Evolutionary conservation across 805 yeast species (phyloP).

Genomic region (Hemisphaericaspora nanyangensis): DNA sequence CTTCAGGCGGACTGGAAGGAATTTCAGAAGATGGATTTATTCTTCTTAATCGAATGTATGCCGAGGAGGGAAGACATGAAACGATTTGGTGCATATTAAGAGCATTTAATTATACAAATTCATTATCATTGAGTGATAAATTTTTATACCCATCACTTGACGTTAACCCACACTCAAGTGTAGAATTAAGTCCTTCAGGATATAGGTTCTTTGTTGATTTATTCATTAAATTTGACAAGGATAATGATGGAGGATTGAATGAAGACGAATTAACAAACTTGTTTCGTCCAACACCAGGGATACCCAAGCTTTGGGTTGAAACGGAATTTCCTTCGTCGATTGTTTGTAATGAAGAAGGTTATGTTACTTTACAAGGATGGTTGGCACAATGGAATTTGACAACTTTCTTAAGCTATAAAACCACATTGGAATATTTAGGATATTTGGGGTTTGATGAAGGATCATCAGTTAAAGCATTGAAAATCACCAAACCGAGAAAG

Average conservation of each 20-base stretch:
- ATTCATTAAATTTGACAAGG: slow-evolving; percentile 83
- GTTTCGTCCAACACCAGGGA: slow-evolving; percentile 89
- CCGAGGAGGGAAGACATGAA: slow-evolving; percentile 91
- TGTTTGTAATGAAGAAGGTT: slow-evolving; percentile 85
- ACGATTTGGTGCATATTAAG: slow-evolving; percentile 95
- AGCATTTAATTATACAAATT: slow-evolving; percentile 86
- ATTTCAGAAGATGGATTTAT: slow-evolving; percentile 74
- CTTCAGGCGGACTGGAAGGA: slow-evolving; percentile 39
- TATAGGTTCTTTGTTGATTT: slow-evolving; percentile 88
- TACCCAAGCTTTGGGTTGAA: slow-evolving; percentile 83
- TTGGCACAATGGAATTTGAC: slow-evolving; percentile 98
- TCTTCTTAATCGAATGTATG: slow-evolving; percentile 72
- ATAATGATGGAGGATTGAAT: slow-evolving; percentile 93
- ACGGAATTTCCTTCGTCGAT: slow-evolving; percentile 83
- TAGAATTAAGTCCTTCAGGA: slow-evolving; percentile 89
- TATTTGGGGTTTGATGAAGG: slow-evolving; percentile 80
- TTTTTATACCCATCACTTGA: slow-evolving; percentile 77
- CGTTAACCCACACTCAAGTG: slow-evolving; percentile 70
- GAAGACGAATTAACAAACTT: slow-evolving; percentile 64
- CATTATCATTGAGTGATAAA: slow-evolving; percentile 76
- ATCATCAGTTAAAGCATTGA: slow-evolving; percentile 37
- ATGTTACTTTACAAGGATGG: slow-evolving; percentile 96
- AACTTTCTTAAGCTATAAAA: slow-evolving; percentile 76
- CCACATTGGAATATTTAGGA: slow-evolving; percentile 84
- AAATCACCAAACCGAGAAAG: slow-evolving; percentile 79